Conservation (phyloP, 2,329 filamentous ascomycete genomes). For the Aspergillus caelatus region DNA sequence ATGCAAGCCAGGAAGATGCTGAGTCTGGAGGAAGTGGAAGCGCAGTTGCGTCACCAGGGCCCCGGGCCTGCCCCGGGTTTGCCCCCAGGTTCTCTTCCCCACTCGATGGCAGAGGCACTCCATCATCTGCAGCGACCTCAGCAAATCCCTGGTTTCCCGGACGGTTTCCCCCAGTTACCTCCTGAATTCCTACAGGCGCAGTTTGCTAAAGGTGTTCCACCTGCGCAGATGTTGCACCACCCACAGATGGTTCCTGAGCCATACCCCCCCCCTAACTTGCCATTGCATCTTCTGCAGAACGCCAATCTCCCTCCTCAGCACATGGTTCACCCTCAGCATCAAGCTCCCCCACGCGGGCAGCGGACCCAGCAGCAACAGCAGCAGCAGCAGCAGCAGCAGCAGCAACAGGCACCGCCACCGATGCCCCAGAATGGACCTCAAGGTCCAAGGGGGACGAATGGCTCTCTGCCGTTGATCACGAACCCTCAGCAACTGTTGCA, state of each 20-base stretch:
- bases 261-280: constrained; percentile 50
- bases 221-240: constrained; percentile 40
- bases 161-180: constrained; percentile 39
- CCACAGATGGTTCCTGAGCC: constrained; percentile 47
- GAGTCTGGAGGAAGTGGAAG: constrained; percentile 96
- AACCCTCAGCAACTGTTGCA: constrained; percentile 75
- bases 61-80: constrained; percentile 26
- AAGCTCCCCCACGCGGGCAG: constrained; percentile 39
- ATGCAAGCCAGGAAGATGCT: constrained; percentile 74
- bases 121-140: constrained; percentile 36
- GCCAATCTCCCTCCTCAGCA: constrained; percentile 64
- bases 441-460: constrained; percentile 36
- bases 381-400: constrained; percentile 37
- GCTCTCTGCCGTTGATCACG: constrained; percentile 58
- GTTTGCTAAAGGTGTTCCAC: constrained; percentile 37
- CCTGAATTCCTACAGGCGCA: constrained; percentile 53
- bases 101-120: constrained; percentile 31
- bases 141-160: constrained; percentile 33
- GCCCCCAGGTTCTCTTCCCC: constrained; percentile 32
- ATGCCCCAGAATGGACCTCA: constrained; percentile 38
- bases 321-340: constrained; percentile 44
- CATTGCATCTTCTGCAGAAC: constrained; percentile 79
- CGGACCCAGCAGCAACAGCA: constrained; percentile 38
- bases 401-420: constrained; percentile 34
- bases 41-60: constrained; percentile 77